Conservation (phyloP, 306 rosid species). For the Malus asiatica region DNA sequence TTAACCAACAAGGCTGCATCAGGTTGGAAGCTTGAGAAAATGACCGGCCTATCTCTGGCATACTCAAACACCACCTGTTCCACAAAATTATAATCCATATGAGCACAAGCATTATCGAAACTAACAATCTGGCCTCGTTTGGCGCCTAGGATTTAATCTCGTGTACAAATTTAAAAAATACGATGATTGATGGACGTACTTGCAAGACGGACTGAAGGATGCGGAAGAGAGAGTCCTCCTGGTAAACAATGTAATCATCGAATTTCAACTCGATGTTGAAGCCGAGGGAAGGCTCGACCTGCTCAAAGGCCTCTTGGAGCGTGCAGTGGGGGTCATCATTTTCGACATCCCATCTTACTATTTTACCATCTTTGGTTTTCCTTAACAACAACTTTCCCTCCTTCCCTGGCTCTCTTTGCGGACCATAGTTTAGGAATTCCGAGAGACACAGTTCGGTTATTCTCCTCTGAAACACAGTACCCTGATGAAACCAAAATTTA, state of each 20-base stretch:
- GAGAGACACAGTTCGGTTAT: conserved; percentile 35
- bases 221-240: conserved; percentile 21
- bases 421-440: conserved; percentile 45
- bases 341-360: conserved; percentile 43
- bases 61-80: conserved; percentile 30
- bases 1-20: conserved; percentile 37
- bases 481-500: conserved; percentile 16
- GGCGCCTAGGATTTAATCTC: no score
- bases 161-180: no score
- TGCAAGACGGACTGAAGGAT: conserved; percentile 29
- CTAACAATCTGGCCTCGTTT: no score
- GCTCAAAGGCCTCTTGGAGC: conserved; percentile 39
- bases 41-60: conserved; percentile 41
- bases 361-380: conserved; percentile 37
- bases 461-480: conserved; percentile 43
- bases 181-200: conserved; percentile 5
- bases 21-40: conserved; percentile 49
- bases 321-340: conserved; percentile 43
- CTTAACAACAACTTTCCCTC: conserved; percentile 35
- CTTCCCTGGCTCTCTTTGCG: conserved; percentile 32
- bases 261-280: conserved; percentile 52
- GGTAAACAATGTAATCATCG: conserved; percentile 41
- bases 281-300: conserved; percentile 39
- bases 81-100: background rate
- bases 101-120: background rate